Evolutionary conservation across 139 green algal genomes (phyloP), one percentile per base, ranked within the genome.

Genomic region (Mychonastes homosphaera): DNA sequence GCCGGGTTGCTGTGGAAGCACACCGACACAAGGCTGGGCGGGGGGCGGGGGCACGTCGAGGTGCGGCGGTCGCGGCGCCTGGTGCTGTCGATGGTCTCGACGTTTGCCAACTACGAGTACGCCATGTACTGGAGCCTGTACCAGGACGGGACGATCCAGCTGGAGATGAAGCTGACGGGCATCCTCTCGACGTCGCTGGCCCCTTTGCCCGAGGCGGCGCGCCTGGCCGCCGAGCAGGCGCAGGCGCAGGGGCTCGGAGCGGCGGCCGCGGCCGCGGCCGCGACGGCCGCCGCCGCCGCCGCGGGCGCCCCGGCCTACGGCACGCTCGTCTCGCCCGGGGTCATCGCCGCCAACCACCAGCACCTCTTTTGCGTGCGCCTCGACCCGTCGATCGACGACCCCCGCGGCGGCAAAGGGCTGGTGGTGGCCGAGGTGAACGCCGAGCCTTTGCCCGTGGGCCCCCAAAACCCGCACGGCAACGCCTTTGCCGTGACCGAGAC

Each of bases 1-100:
- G 53, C 72, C 6, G 87, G 86, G 27, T 69, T 91, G 19, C 65
- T 87, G 57, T 94, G 85, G 85, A 95, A 95, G 77, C 84, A 94
- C 73, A 62, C 75, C 0, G 82, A 91, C 58, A 89, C 80, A 49
- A 73, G 81, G 26, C 80, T 65, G 18, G 70, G 57, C 9, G n/a
- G n/a, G n/a, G n/a, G n/a, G n/a, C n/a, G n/a, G n/a, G 32, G 32
- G 13, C 57, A 74, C 40, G 53, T 58, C 32, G 69, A 71, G 46
- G 61, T 81, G 29, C 64, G 80, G 8, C 78, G 84, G 54, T 67
- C 53, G 16, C 71, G 86, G 29, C 70, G 80, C n/a, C 85, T 94
- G 24, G 77, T 84, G 24, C 47, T 95, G 15, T 85, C 64, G 53
- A 80, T 82, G 64, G 66, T 92, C 21, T 55, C 38, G 6, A 67